Evolutionary conservation across 2,329 filamentous ascomycete genomes (phyloP), one percentile per base, ranked within the genome.

Genomic region (Ophiostoma pallidulum): DNA sequence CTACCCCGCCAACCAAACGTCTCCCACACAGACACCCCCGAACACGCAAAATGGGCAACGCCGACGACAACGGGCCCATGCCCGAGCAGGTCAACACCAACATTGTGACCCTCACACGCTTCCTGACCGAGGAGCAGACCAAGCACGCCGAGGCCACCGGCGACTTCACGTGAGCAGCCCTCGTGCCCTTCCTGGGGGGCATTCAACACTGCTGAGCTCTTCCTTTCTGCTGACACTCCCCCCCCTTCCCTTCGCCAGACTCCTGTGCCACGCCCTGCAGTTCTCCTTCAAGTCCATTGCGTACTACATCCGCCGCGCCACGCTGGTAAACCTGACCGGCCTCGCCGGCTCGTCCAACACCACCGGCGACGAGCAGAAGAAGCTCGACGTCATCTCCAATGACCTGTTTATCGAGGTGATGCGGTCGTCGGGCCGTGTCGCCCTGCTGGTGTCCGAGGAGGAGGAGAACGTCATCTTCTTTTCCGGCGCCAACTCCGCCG

Each of bases 231-330:
- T 10, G 8, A 4, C 18, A 31, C n/a, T 12, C 16, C 19, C 20
- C 28, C 32, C 8, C 32, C 28, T 13, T 16, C 19, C 19, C 8
- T 12, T n/a, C 10, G 13, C 45, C 60, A 96, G 90, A 60, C 78
- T 98, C 45, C 80, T 98, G 51, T 96, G 89, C 76, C 92, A 98
- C 66, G 90, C 92, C 51, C 85, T 98, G 51, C 92, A 97, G 69
- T 98, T 97, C 75, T 91, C 92, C 56, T 98, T 98, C 84, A 98
- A 98, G 75, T 94, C 88, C 57, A 98, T 98, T 67, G 88, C 92
- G 59, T 95, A 97, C 77, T 98, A 96, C 75, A 98, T 98, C 68
- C 90, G 91, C 60, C 84, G 92, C 66, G 89, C 91, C 31, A 91
- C 88, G 20, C 74, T 98, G 55, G 91, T 97, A 71, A 95, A 95